A percentile compares a stretch with the other conserved stretches of the same genome.
phyloP scores from a whole-genome alignment of 208 protist genomes.

The Leishmania braziliensis region DNA sequence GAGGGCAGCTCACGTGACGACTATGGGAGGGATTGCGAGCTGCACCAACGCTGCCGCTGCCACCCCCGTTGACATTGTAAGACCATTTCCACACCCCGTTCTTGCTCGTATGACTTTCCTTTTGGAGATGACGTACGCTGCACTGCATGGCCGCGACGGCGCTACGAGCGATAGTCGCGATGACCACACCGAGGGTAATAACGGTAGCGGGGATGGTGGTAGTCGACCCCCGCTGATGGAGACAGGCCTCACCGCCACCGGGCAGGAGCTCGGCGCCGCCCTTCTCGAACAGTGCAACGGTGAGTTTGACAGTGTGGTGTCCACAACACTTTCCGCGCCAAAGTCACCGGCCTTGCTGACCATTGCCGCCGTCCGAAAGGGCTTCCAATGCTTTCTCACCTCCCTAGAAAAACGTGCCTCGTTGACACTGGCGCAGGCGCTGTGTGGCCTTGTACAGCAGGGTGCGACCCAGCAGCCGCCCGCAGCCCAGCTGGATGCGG shows the following conservation, averaged over 20 bases:
- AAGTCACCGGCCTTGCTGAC: constrained; percentile 29
- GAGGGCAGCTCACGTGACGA: not conserved
- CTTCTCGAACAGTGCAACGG: constrained; percentile 27
- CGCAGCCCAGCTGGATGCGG: constrained; percentile 26
- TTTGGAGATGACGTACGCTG: constrained; percentile 42
- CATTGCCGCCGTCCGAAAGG: constrained; percentile 46
- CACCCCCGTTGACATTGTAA: not conserved
- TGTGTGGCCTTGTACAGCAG: constrained; percentile 43
- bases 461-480: constrained; percentile 16
- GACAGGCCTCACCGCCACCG: constrained; percentile 23
- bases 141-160: constrained; percentile 17
- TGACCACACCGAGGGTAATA: constrained; percentile 2
- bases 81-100: constrained; percentile 30
- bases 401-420: constrained; percentile 40
- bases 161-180: not conserved
- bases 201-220: not conserved
- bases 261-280: constrained; percentile 17
- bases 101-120: constrained; percentile 40
- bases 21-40: not conserved
- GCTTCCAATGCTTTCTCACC: constrained; percentile 63
- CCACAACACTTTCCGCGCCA: constrained; percentile 26
- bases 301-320: constrained; percentile 25
- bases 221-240: constrained; percentile 25
- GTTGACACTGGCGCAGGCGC: constrained; percentile 59
- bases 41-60: not conserved